These are phyloP conservation scores for Teunomyces barrocoloradensis DNA, from an alignment of 805 yeast species.

Conservation along the genomic window DNA sequence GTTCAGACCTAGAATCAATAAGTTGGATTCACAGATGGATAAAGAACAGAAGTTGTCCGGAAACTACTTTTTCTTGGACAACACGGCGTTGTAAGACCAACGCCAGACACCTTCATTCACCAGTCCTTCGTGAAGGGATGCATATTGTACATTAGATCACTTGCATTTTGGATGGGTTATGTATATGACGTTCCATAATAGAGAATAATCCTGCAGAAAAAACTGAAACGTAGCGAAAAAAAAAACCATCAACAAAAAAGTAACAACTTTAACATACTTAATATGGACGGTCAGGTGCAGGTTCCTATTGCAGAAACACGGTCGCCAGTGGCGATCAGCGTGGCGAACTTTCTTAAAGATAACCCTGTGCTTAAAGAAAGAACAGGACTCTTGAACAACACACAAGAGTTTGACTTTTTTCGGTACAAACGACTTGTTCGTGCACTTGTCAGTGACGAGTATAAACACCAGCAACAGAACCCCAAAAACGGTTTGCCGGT, in stretches of 20 bases:
- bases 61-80: conserved; percentile 94
- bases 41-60: conserved; percentile 93
- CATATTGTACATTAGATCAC: conserved; percentile 10
- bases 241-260: background rate
- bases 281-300: conserved; percentile 6
- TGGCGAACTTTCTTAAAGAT: conserved; percentile 71
- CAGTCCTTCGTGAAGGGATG: background rate
- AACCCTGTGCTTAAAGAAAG: conserved; percentile 73
- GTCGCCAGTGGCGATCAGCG: conserved; percentile 60
- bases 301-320: conserved; percentile 15
- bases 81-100: conserved; percentile 34
- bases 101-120: background rate
- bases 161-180: conserved; percentile 10
- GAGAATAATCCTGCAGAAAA: background rate
- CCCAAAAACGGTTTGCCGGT: conserved; percentile 47
- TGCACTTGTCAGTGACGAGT: conserved; percentile 73
- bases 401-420: conserved; percentile 75
- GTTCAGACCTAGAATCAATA: conserved; percentile 98
- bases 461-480: conserved; percentile 49
- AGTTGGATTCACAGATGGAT: conserved; percentile 97
- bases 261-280: background rate
- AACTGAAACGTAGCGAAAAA: background rate
- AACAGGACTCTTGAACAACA: conserved; percentile 70
- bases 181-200: conserved; percentile 11
- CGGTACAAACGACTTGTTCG: conserved; percentile 79